Conservation (phyloP, 106 monocot genomes). For the Dendrobium catenatum region DNA sequence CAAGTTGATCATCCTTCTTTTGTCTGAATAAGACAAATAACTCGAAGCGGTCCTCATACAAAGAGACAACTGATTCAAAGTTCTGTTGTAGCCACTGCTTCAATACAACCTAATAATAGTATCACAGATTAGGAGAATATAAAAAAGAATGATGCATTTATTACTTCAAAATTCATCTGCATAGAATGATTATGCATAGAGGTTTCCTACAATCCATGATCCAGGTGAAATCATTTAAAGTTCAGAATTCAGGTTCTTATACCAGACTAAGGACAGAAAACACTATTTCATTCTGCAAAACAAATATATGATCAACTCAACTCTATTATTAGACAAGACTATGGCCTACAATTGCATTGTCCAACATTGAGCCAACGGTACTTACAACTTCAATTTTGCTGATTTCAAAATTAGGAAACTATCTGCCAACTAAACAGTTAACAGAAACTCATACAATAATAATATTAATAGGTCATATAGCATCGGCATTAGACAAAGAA, state of each 20-base stretch:
- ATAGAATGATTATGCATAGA: too few relatives aligned
- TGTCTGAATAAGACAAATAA: constrained; percentile 45
- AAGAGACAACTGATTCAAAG: constrained; percentile 75
- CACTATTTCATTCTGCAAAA: too few relatives aligned
- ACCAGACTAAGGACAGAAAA: too few relatives aligned
- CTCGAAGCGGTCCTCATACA: constrained; percentile 88
- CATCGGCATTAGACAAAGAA: neutral
- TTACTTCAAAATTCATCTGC: neutral
- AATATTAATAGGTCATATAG: neutral
- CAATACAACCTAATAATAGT: constrained; percentile 47
- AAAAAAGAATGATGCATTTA: neutral
- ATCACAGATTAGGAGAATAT: neutral
- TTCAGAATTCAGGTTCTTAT: too few relatives aligned
- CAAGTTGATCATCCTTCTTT: constrained; percentile 16
- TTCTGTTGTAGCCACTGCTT: constrained; percentile 73
- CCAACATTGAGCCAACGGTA: too few relatives aligned
- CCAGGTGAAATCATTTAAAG: too few relatives aligned
- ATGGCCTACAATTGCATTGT: too few relatives aligned
- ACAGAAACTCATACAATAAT: neutral
- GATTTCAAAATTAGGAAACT: neutral
- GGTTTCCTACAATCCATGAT: too few relatives aligned
- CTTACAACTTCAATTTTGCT: neutral
- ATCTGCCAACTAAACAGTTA: neutral
- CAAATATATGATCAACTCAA: too few relatives aligned
- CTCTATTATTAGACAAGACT: too few relatives aligned